These are phyloP conservation scores for Jimgerdemannia lactiflua DNA, from an alignment of 192 early-diverging fungal genomes.

Conservation along the genomic window DNA sequence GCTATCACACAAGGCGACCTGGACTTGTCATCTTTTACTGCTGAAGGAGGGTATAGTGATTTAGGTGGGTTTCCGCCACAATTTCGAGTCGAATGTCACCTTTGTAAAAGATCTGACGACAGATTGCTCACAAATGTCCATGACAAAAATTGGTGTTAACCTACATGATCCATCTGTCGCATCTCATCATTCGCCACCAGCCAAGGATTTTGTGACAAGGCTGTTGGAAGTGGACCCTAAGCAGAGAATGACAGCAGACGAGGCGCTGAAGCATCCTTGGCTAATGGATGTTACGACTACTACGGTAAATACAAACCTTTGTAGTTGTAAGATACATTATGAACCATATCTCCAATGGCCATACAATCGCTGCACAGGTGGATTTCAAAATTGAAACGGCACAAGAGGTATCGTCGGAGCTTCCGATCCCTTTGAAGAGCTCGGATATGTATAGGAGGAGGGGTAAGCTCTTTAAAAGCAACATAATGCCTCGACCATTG, in stretches of 20 bases:
- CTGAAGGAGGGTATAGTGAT: too few relatives aligned
- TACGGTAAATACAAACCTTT: too few relatives aligned
- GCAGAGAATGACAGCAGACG: background rate
- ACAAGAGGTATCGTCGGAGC: background rate
- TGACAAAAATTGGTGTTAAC: background rate
- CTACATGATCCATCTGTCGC: too few relatives aligned
- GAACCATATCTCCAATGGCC: background rate
- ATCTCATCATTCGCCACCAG: background rate
- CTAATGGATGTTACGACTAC: background rate
- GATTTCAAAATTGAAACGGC: background rate
- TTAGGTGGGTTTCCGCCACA: too few relatives aligned
- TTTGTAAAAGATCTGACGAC: background rate
- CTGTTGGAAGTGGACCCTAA: background rate
- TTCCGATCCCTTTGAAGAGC: background rate
- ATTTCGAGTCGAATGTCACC: too few relatives aligned
- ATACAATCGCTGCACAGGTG: background rate
- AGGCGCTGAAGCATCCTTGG: background rate
- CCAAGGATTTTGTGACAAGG: background rate
- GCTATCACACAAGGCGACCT: too few relatives aligned
- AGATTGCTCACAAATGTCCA: background rate
- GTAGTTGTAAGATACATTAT: too few relatives aligned
- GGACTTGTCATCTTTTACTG: too few relatives aligned
- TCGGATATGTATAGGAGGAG: background rate
- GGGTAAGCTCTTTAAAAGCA: background rate
- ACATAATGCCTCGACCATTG: background rate